Base-by-base conservation (phyloP, 2,329 filamentous ascomycete species). In the Clathrospora elynae region DNA sequence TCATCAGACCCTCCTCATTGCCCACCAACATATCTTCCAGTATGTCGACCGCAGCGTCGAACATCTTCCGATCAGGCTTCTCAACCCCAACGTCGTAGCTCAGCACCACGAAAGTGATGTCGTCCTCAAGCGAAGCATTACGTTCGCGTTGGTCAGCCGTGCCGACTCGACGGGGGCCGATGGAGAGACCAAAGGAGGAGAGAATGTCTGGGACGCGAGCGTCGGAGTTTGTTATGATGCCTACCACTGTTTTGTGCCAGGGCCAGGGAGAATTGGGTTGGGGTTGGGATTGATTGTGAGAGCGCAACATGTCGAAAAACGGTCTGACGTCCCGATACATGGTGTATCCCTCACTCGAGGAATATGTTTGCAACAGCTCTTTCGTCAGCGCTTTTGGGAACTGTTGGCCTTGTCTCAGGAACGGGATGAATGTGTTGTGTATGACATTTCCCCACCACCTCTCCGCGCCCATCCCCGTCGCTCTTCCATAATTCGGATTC, bases 391-490 rank as follows among this genome's bases (percentile, higher is more conserved):
- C 65, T 2, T 62, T 33, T 0, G 78, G 79, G 0, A 81, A 53
- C 2, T 66, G 25, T 38, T 73, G 53, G 9, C 46, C 49, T 20
- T 49, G 42, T 22, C 46, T 48, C 1, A 69, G 44, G 35, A 66
- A 68, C 1, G 55, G 54, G 1, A 53, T 40, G 36, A 68, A 67
- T 0, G 81, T 84, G 5, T 73, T 72, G 28, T 67, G 62, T 35
- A 84, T 82, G 6, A 85, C 81, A 59, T 79, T 78, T 5, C 72
- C 74, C 82, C 82, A 85, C 83, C 83, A 86, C 49, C 64, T 69
- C 24, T 75, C 70, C 0, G 80, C 72, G 6, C 74, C 74, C 55
- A 84, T 70, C 2, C 74, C 75, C 4, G 68, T 75, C 0, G 66
- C 70, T 53, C 74, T 79, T 4, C 83, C 83, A 58, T 83, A 85